Base-by-base conservation (phyloP, 768 basidiomycete genomes). In the Strobilomyces confusus region DNA sequence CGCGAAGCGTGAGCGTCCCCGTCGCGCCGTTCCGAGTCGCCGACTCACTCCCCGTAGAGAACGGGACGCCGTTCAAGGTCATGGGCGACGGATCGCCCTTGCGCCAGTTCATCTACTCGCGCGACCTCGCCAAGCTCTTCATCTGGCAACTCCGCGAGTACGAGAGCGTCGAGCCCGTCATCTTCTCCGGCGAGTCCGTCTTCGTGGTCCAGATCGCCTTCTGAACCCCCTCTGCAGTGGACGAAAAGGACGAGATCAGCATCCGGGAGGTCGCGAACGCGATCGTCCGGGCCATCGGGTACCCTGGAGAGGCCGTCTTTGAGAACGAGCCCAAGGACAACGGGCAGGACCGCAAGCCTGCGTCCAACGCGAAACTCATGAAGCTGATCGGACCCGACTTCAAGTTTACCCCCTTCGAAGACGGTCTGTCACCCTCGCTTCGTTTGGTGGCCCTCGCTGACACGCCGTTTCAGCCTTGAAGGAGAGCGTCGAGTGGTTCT, bases 51-150 rank as follows among this genome's bases (percentile, higher is more conserved):
- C 14, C 47, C 2, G 84, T 84, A 92, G 75, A 91, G 89, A 71
- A 68, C 25, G 78, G 77, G 54, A 91, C 89, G 0, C 86, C 89
- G 5, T 95, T 98, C 72, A 76, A 85, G 48, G 89, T 95, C n/a
- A 73, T 84, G 46, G 95, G 95, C 12, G 88, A 91, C 0, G 95
- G 95, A 32, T 92, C 87, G 60, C 95, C 95, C 8, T 80, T 97
- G 33, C 83, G 95, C n/a, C 95, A 98, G 69, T 98, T 98, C 69
- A 95, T 97, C 71, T 98, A 93, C 74, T 97, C 95, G n/a, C 77
- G 82, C 45, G 94, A 98, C 72, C 84, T 98, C 45, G 95, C 94
- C 41, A 95, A 92, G 70, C 77, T 95, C 51, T 95, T 97, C 77
- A 88, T 97, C 66, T 94, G 91, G 92, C 82, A 84, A 77, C 72